Base-by-base conservation (phyloP, 495 filamentous ascomycete species). In the Hypomontagnella monticulosa region DNA sequence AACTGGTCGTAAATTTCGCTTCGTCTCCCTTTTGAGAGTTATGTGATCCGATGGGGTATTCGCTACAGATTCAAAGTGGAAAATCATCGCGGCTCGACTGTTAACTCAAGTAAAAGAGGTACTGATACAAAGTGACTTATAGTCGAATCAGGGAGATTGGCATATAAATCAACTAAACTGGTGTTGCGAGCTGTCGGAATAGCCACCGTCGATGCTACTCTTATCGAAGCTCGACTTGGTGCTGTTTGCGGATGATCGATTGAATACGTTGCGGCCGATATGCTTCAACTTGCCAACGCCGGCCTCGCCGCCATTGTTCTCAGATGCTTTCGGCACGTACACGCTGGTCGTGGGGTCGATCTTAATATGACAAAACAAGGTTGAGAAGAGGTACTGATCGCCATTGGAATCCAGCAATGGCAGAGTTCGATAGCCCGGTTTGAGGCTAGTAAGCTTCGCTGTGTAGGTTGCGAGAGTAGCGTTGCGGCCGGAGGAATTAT, bases 361-460 rank as follows among this genome's bases (percentile, higher is more conserved):
- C 55, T 87, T 85, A 75, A 98, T 91, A 58, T 85, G 86, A 75
- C 92, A 95, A 77, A 99, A 97, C 33, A 99, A 79, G 0, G 91
- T 96, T n/a, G 95, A 96, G 75, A 96, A 96, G 18, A 96, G 81
- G 73, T 93, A 97, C 62, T 91, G 91, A 55, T 97, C 93, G 51
- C 94, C 95, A 57, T 91, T 90, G 42, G 84, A 82, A 75, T 97
- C 91, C 69, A 88, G 89, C n/a, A 99, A 82, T n/a, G 94, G 95
- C 37, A 99, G 83, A 66, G 97, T 96, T 48, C 94, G 94, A 70
- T 96, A 99, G n/a, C 95, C 95, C 75, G 96, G 88, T 68, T 93
- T 92, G 20, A 99, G 82, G 62, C 87, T 93, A 78, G 80, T 89
- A 41, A 99, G 87, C 77, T 97, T 98, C 38, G 91, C 95, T 2